Conservation (phyloP, 345 rosid genomes). For the Melaleuca quinquenervia region DNA sequence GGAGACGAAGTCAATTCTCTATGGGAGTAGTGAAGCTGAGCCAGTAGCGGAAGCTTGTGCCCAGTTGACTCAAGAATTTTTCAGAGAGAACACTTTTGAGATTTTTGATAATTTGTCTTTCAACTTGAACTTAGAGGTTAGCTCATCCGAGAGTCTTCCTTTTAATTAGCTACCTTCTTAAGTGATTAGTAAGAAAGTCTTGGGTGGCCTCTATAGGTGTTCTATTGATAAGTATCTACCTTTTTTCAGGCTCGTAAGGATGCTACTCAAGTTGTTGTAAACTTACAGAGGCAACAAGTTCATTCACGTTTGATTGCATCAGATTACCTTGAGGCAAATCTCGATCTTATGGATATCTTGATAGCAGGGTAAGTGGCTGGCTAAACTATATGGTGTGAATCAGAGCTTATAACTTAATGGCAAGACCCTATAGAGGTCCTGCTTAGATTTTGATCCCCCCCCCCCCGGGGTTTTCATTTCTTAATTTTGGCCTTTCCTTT, state of each 20-base stretch:
- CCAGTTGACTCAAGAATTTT: constrained; percentile 45
- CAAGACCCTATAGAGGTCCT: not conserved
- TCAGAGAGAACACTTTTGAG: constrained; percentile 37
- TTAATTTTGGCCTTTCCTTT: not conserved
- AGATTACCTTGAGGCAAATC: constrained; percentile 26
- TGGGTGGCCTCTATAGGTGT: not conserved
- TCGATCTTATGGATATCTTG: constrained; percentile 31
- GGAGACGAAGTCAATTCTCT: constrained; percentile 40
- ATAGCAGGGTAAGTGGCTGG: constrained; percentile 19
- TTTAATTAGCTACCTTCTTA: not conserved
- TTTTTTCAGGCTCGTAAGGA: constrained; percentile 32
- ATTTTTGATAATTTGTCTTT: constrained; percentile 34
- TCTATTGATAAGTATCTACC: not conserved
- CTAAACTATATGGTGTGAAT: not conserved
- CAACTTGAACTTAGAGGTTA: constrained; percentile 44
- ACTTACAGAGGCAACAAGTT: constrained; percentile 41
- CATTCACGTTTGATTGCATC: constrained; percentile 18
- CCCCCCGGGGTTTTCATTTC: not conserved
- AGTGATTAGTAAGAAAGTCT: not conserved
- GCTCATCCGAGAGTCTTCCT: not conserved
- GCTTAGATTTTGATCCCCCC: not conserved
- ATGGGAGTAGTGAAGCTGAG: constrained; percentile 44
- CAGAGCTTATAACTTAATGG: not conserved
- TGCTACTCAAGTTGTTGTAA: constrained; percentile 37
- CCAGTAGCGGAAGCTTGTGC: constrained; percentile 43